A percentile compares a stretch with the other conserved stretches of the same genome.
Evolutionary conservation across 2,329 filamentous ascomycete species (phyloP).

Genomic region (Elsinoe ampelina): DNA sequence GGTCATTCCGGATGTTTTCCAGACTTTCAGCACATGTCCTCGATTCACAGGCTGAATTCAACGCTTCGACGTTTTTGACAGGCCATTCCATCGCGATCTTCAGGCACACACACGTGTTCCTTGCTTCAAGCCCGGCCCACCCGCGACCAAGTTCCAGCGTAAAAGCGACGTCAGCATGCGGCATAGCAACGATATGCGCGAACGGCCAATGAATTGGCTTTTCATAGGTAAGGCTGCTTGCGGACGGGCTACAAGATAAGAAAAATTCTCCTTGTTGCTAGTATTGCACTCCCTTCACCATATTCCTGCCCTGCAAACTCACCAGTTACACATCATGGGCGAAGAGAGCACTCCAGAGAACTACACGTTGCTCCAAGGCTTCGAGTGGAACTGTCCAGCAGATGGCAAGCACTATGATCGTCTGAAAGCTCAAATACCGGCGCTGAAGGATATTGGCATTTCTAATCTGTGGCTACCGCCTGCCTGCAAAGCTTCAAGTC

Average conservation of each 20-base stretch:
- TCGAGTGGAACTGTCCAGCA: slow-evolving; percentile 60
- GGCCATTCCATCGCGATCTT: neutral
- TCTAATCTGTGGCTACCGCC: slow-evolving; percentile 56
- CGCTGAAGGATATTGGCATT: slow-evolving; percentile 51
- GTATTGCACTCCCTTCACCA: neutral
- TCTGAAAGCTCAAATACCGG: slow-evolving; percentile 43
- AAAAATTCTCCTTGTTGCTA: neutral
- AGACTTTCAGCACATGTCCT: neutral
- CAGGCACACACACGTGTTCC: slow-evolving; percentile 9
- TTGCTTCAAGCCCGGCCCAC: slow-evolving; percentile 9
- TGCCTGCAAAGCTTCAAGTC: slow-evolving; percentile 57
- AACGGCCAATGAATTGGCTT: neutral
- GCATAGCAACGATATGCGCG: neutral
- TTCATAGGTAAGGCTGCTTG: neutral
- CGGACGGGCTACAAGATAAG: neutral
- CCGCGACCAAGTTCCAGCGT: neutral
- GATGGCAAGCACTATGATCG: slow-evolving; percentile 55
- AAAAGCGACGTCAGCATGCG: slow-evolving; percentile 7
- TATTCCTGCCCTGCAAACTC: neutral
- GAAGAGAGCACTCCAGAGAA: slow-evolving; percentile 21
- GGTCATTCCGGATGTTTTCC: neutral
- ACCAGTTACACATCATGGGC: slow-evolving; percentile 12
- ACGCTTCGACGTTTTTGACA: neutral
- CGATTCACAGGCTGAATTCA: neutral
- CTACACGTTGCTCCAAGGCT: slow-evolving; percentile 54